phyloP scores from a whole-genome alignment of 495 filamentous ascomycete species.

The Tuber microsphaerosporum region DNA sequence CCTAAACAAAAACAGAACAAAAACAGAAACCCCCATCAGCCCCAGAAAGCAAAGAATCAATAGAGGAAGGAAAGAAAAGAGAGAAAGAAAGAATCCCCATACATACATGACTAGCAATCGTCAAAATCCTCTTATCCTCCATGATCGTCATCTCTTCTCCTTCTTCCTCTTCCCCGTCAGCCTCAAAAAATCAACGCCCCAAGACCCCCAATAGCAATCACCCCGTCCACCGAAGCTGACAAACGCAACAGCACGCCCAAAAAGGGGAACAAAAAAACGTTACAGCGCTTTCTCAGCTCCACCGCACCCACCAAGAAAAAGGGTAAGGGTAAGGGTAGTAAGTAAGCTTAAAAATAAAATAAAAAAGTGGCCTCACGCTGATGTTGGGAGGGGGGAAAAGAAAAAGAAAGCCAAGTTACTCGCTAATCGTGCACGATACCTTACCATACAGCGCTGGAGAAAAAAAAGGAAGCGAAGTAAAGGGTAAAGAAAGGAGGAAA shows the following conservation, averaged over 20 bases:
- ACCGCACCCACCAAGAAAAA: neutral
- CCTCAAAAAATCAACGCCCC: neutral
- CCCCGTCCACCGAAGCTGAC: neutral
- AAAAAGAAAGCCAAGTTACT: neutral
- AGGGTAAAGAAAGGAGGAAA: neutral
- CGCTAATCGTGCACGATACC: neutral
- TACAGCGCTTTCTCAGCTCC: neutral
- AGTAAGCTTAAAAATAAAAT: neutral
- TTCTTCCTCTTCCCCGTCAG: neutral
- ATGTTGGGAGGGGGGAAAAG: neutral
- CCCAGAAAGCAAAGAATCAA: slow-evolving; percentile 1
- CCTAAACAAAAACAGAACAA: slow-evolving; percentile 11
- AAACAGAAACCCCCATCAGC: neutral
- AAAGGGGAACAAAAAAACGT: neutral
- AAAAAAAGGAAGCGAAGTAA: neutral
- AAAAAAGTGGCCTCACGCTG: neutral
- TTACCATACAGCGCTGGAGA: neutral
- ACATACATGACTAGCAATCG: slow-evolving; percentile 95
- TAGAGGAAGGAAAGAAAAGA: neutral
- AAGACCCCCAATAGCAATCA: neutral
- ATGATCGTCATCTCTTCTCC: slow-evolving; percentile 10
- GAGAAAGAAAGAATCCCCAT: slow-evolving; percentile 3
- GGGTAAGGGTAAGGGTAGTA: neutral
- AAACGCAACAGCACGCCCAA: neutral
- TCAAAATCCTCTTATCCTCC: slow-evolving; percentile 55